These are phyloP conservation scores for Serpula lacrymans DNA, from an alignment of 768 basidiomycete species.

Conservation along the genomic window DNA sequence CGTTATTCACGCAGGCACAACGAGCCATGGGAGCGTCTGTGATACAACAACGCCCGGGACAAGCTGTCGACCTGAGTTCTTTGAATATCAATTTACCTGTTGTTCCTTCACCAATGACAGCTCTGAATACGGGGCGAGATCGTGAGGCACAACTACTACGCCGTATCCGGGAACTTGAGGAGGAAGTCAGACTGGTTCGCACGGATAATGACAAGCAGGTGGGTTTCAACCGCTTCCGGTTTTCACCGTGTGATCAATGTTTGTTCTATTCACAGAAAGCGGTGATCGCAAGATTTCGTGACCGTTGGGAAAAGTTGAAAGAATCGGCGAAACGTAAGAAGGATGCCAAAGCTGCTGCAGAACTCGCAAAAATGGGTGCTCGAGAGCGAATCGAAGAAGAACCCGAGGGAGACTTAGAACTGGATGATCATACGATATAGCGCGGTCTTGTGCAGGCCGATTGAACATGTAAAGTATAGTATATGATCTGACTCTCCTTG, in stretches of 20 bases:
- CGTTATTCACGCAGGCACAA: slow-evolving; percentile 56
- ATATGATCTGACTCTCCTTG: slow-evolving; percentile 1
- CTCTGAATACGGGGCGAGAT: slow-evolving; percentile 50
- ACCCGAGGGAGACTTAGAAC: slow-evolving; percentile 61
- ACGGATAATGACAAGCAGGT: slow-evolving; percentile 85
- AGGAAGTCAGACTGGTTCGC: slow-evolving; percentile 61
- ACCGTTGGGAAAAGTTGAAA: slow-evolving; percentile 88
- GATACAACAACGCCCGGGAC: slow-evolving; percentile 44
- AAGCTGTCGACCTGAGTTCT: slow-evolving; percentile 48
- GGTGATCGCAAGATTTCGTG: slow-evolving; percentile 79
- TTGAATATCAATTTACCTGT: slow-evolving; percentile 57
- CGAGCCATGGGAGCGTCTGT: slow-evolving; percentile 72
- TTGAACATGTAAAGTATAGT: too few relatives aligned
- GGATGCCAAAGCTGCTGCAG: slow-evolving; percentile 58
- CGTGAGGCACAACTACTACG: slow-evolving; percentile 51
- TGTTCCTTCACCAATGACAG: slow-evolving; percentile 43
- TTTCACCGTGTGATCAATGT: slow-evolving; percentile 10
- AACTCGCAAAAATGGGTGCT: slow-evolving; percentile 40
- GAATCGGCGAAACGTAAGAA: slow-evolving; percentile 86
- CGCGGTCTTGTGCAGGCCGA: not conserved
- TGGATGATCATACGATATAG: slow-evolving; percentile 34
- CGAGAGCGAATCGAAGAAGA: slow-evolving; percentile 70
- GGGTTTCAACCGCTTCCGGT: slow-evolving; percentile 17
- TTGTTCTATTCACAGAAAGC: slow-evolving; percentile 53
- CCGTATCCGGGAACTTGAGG: slow-evolving; percentile 72